These are phyloP conservation scores for Monosporascus sp. DNA, from an alignment of 2,329 filamentous ascomycete genomes.

Conservation along the genomic window DNA sequence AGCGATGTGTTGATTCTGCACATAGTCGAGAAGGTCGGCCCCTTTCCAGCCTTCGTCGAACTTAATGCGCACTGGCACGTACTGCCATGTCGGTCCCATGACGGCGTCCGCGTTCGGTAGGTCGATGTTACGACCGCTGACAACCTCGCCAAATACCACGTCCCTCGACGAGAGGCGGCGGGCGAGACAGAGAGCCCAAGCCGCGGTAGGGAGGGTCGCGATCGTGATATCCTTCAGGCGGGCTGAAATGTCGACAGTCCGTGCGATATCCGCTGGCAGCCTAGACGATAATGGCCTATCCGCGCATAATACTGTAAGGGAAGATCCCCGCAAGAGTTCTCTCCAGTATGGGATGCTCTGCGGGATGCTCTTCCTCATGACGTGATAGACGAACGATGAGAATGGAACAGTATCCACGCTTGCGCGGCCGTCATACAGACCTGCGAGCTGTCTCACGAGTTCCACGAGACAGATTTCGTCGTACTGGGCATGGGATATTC, in stretches of 20 bases:
- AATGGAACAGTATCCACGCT: constrained; percentile 34
- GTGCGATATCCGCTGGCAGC: constrained; percentile 37
- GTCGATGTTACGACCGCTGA: constrained; percentile 57
- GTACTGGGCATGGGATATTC: constrained; percentile 65
- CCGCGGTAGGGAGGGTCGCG: constrained; percentile 61
- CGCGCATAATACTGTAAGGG: constrained; percentile 41
- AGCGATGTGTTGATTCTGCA: constrained; percentile 54
- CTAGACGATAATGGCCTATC: constrained; percentile 30
- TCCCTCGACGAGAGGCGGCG: constrained; percentile 47
- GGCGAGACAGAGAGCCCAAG: constrained; percentile 60
- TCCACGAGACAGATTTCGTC: constrained; percentile 62
- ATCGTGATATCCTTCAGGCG: constrained; percentile 52
- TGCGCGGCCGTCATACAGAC: constrained; percentile 37
- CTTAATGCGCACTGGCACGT: constrained; percentile 57
- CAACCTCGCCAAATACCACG: constrained; percentile 62
- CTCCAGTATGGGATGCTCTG: constrained; percentile 57
- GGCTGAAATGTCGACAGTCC: constrained; percentile 39
- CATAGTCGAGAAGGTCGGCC: constrained; percentile 44
- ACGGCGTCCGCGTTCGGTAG: constrained; percentile 50
- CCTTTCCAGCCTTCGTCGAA: constrained; percentile 48
- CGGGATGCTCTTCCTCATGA: constrained; percentile 34
- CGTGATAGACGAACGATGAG: constrained; percentile 40
- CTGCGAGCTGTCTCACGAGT: constrained; percentile 56
- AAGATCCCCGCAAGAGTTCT: constrained; percentile 50
- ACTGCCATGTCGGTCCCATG: constrained; percentile 62